Conservation (phyloP, 2,329 filamentous ascomycete species). For the Ramularia collo-cygni region DNA sequence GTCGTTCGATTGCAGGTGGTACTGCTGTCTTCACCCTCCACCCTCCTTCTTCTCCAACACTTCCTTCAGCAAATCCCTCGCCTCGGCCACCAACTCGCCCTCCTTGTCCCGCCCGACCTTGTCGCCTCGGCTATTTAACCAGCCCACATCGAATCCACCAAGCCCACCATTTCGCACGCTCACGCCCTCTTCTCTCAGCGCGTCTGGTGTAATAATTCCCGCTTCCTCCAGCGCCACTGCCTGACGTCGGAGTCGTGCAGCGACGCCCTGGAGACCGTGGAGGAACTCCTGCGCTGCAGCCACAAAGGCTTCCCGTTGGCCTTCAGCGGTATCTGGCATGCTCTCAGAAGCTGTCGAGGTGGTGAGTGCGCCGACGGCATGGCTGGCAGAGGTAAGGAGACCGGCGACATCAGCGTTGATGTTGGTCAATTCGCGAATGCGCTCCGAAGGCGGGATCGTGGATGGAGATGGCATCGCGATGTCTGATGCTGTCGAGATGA, state of each 20-base stretch:
- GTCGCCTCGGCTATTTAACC: conserved; percentile 79
- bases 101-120: conserved; percentile 79
- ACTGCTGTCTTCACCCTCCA: background rate
- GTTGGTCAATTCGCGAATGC: conserved; percentile 70
- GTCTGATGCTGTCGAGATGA: no score
- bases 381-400: conserved; percentile 53
- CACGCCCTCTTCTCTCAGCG: conserved; percentile 22
- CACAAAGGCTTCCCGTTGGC: conserved; percentile 56
- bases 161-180: conserved; percentile 40
- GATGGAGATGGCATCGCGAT: background rate
- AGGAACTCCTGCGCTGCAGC: conserved; percentile 56
- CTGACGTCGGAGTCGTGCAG: conserved; percentile 67
- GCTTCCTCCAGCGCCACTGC: conserved; percentile 77
- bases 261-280: conserved; percentile 63
- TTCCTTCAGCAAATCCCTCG: conserved; percentile 48
- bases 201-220: conserved; percentile 55
- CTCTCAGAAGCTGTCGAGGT: conserved; percentile 31
- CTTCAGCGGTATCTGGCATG: conserved; percentile 31
- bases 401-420: conserved; percentile 59
- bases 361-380: conserved; percentile 58
- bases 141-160: conserved; percentile 69
- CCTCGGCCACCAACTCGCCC: conserved; percentile 65
- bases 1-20: no score
- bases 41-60: conserved; percentile 3
- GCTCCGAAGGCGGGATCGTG: conserved; percentile 61